phyloP scores from a whole-genome alignment of 2,329 filamentous ascomycete species.

The Hypoxylon sp. region DNA sequence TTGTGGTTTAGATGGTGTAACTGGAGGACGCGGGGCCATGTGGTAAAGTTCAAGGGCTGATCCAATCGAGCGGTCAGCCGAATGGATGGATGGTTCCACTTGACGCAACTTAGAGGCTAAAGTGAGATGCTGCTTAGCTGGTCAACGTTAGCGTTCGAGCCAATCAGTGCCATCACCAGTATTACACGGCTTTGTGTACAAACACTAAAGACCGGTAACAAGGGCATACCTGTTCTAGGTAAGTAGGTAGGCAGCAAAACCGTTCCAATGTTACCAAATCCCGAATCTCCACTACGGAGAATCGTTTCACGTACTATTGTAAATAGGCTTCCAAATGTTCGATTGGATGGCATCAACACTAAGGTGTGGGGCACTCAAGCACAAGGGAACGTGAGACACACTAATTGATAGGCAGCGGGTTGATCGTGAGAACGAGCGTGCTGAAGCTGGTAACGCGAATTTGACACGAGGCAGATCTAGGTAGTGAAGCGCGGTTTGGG shows the following conservation, averaged over 20 bases:
- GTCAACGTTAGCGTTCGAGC: slow-evolving; percentile 29
- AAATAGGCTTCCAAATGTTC: slow-evolving; percentile 24
- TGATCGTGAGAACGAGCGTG: slow-evolving; percentile 24
- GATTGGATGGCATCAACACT: slow-evolving; percentile 30
- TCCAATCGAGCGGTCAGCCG: slow-evolving; percentile 31
- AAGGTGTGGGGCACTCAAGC: slow-evolving; percentile 27
- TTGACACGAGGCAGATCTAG: slow-evolving; percentile 20
- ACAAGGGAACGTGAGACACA: slow-evolving; percentile 30
- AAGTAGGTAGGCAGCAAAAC: slow-evolving; percentile 12
- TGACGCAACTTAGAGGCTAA: slow-evolving; percentile 40
- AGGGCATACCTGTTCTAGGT: not conserved
- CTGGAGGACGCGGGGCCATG: slow-evolving; percentile 36
- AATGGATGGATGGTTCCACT: slow-evolving; percentile 27
- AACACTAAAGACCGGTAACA: slow-evolving; percentile 10
- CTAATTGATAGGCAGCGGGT: slow-evolving; percentile 28
- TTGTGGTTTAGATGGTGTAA: slow-evolving; percentile 37
- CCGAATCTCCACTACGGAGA: slow-evolving; percentile 40
- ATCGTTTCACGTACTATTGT: slow-evolving; percentile 21
- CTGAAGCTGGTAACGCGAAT: slow-evolving; percentile 24
- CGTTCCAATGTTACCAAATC: slow-evolving; percentile 26
- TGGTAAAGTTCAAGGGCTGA: slow-evolving; percentile 19
- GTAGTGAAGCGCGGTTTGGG: slow-evolving; percentile 9
- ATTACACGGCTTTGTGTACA: slow-evolving; percentile 22
- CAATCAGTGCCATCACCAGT: slow-evolving; percentile 33
- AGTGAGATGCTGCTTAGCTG: slow-evolving; percentile 23